Evolutionary conservation across 2,329 filamentous ascomycete species (phyloP).

Genomic region (Epichloe gansuensis): DNA sequence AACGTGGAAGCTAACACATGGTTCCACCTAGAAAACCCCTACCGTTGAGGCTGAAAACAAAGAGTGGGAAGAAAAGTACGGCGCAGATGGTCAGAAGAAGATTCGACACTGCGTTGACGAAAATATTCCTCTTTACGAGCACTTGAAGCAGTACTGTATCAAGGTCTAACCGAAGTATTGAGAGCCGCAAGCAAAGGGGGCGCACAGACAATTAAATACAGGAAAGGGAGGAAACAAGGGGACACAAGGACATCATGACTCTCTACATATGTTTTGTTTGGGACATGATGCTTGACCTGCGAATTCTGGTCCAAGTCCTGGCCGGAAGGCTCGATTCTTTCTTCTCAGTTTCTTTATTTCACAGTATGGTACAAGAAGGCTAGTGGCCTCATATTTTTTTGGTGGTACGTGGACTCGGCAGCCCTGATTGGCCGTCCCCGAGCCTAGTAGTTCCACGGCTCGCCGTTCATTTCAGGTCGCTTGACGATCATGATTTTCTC

Average conservation of each 20-base stretch:
- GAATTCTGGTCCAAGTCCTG: not conserved
- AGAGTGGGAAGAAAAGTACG: conserved; percentile 65
- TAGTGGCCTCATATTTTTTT: not conserved
- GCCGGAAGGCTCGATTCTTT: not conserved
- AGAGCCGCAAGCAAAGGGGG: not conserved
- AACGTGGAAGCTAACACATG: not conserved
- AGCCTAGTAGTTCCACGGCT: not conserved
- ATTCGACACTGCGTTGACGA: conserved; percentile 60
- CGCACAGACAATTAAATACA: not conserved
- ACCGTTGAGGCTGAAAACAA: conserved; percentile 53
- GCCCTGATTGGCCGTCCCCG: not conserved
- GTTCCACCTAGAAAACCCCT: conserved; percentile 38
- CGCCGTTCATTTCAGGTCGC: not conserved
- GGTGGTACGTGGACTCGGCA: conserved; percentile 2
- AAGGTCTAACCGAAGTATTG: conserved; percentile 31
- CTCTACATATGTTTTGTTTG: not conserved
- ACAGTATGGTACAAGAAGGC: conserved; percentile 3
- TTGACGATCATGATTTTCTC: not conserved
- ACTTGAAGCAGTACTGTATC: conserved; percentile 66
- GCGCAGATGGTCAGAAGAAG: conserved; percentile 53
- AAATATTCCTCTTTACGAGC: conserved; percentile 65
- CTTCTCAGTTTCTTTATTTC: not conserved
- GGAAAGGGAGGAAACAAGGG: not conserved
- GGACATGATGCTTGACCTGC: not conserved
- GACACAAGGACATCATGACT: not conserved